Conservation (phyloP, 495 filamentous ascomycete species). For the Hypoxylon intermedium region DNA sequence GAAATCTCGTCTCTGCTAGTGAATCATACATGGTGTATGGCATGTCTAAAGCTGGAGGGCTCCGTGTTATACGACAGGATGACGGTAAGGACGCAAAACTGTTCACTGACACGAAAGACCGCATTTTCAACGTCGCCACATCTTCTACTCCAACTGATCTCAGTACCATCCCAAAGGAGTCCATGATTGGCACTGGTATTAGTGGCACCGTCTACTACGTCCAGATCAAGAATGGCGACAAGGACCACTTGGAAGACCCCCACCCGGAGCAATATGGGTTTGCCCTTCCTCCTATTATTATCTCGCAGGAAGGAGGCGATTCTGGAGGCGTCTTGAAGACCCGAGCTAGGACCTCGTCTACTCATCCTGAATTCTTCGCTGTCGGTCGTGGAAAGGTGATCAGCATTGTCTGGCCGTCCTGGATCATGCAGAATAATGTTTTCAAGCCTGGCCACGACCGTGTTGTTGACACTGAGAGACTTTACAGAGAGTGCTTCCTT, state of each 20-base stretch:
- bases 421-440: constrained; percentile 72
- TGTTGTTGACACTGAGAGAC: constrained; percentile 81
- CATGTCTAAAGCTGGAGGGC: constrained; percentile 86
- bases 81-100: constrained; percentile 88
- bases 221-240: constrained; percentile 70
- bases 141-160: constrained; percentile 64
- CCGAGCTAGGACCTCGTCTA: constrained; percentile 83
- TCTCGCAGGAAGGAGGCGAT: constrained; percentile 73
- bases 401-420: constrained; percentile 83
- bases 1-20: constrained; percentile 88
- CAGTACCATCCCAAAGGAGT: constrained; percentile 64
- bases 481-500: constrained; percentile 81
- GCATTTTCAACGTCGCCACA: constrained; percentile 91
- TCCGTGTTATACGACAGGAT: constrained; percentile 91
- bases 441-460: constrained; percentile 75
- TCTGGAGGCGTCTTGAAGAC: constrained; percentile 94
- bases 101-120: constrained; percentile 84
- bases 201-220: constrained; percentile 95
- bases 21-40: constrained; percentile 92
- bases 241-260: constrained; percentile 75
- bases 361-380: constrained; percentile 89
- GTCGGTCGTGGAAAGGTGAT: constrained; percentile 96
- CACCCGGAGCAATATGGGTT: constrained; percentile 78
- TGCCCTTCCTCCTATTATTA: constrained; percentile 78
- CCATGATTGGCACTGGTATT: constrained; percentile 88